Evolutionary conservation across 768 basidiomycete species (phyloP), one percentile per base, ranked within the genome.

Genomic region (Lactifluus piperatus): DNA sequence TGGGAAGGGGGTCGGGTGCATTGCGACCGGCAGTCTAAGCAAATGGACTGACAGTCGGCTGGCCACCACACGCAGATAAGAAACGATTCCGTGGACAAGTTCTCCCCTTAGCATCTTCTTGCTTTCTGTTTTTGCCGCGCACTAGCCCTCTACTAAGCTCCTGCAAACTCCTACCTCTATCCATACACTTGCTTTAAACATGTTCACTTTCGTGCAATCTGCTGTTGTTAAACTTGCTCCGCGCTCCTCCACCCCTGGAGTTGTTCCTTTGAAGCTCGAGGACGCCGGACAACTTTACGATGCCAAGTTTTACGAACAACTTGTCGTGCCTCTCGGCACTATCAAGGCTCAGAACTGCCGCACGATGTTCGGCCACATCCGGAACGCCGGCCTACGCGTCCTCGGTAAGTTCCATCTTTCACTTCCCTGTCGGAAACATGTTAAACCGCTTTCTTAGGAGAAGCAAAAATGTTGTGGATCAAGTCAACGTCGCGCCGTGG

Each of bases 141-240:
- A 48, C 18, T 4, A 9, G 11, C 11, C 18, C 47, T 14, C 24
- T 43, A 8, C 9, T 20, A 20, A 43, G 11, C 14, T 37, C 14
- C 11, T 11, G 36, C 36, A 37, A 10, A 37, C 36, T 13, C 36
- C 37, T 39, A 39, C 39, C 43, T 5, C 3, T 24, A 13, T 24
- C 22, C 46, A 47, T 22, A 30, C 24, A 48, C 26, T 30, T 39
- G 37, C 16, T 34, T 45, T 14, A 39, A 53, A 39, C 45, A 58
- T 53, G 51, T 58, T 58, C 29, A 53, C 37, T 9, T 53, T 37
- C 46, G n/a, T 58, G 34, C 51, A 39, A 18, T 58, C 57, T 24
- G 27, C 45, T 32, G 20, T 29, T 20, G 37, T 30, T 3, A 53
- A 53, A 46, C 51, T 58, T 36, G 51, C 45, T 32, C 5, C 37